phyloP scores from a whole-genome alignment of 129 eudicot genomes.

The Apium graveolens region DNA sequence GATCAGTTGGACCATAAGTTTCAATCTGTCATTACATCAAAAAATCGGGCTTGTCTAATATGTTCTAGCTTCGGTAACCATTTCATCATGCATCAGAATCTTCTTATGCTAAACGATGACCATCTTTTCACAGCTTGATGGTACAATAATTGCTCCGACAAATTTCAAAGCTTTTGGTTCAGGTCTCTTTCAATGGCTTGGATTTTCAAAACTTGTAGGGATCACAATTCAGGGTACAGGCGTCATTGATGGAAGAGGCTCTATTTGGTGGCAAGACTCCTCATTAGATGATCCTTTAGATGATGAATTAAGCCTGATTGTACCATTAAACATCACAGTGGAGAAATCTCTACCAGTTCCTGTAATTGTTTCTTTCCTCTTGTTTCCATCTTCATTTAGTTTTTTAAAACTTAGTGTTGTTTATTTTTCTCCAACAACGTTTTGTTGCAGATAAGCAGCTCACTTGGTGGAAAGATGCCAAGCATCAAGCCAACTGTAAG shows the following conservation, averaged over 20 bases:
- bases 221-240: neutral
- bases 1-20: neutral
- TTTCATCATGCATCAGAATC: neutral
- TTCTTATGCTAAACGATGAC: neutral
- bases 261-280: conserved; percentile 5
- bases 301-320: neutral
- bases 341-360: neutral
- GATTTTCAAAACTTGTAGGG: neutral
- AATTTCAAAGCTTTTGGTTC: conserved; percentile 1
- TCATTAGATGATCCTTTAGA: neutral
- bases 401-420: neutral
- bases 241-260: neutral
- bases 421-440: neutral
- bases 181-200: conserved; percentile 8
- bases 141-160: conserved; percentile 5
- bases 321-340: neutral
- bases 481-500: conserved; percentile 9
- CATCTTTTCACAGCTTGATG: neutral
- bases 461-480: neutral
- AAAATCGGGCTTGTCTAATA: neutral
- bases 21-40: neutral
- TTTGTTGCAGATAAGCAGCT: neutral
- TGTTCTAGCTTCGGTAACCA: neutral
- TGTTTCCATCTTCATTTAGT: neutral
- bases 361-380: neutral